Conservation (phyloP, 768 basidiomycete species). For the Agaricus subrufescens region DNA sequence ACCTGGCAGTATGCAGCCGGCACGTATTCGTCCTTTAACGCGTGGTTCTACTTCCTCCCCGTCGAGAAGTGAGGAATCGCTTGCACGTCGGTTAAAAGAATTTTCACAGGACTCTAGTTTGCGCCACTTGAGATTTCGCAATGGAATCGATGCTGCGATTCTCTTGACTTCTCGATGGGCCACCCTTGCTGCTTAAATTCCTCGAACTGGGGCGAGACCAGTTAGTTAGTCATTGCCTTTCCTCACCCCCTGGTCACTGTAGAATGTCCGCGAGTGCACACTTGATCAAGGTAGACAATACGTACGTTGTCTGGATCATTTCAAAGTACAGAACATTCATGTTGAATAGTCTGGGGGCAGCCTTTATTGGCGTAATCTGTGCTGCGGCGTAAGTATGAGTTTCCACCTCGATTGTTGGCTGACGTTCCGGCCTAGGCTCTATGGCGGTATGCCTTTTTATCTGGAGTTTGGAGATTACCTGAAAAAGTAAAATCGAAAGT, state of each 20-base stretch:
- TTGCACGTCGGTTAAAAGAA: constrained; percentile 6
- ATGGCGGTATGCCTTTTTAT: constrained; percentile 38
- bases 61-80: constrained; percentile 10
- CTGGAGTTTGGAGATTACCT: not conserved
- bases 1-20: not conserved
- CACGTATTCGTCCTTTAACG: not conserved
- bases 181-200: constrained; percentile 22
- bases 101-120: constrained; percentile 6
- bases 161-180: constrained; percentile 14
- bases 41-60: constrained; percentile 3
- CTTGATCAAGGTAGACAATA: constrained; percentile 27
- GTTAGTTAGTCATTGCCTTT: constrained; percentile 13
- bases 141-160: constrained; percentile 8
- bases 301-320: constrained; percentile 21
- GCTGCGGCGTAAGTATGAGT: constrained; percentile 35
- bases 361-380: constrained; percentile 44
- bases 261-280: constrained; percentile 16
- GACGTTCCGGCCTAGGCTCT: constrained; percentile 29
- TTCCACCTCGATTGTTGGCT: not conserved
- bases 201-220: constrained; percentile 12
- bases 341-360: constrained; percentile 42
- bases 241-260: constrained; percentile 9
- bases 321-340: not conserved
- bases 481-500: constrained; percentile 26
- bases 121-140: constrained; percentile 1